phyloP scores from a whole-genome alignment of 2,329 filamentous ascomycete species.

The Claviceps africana region DNA sequence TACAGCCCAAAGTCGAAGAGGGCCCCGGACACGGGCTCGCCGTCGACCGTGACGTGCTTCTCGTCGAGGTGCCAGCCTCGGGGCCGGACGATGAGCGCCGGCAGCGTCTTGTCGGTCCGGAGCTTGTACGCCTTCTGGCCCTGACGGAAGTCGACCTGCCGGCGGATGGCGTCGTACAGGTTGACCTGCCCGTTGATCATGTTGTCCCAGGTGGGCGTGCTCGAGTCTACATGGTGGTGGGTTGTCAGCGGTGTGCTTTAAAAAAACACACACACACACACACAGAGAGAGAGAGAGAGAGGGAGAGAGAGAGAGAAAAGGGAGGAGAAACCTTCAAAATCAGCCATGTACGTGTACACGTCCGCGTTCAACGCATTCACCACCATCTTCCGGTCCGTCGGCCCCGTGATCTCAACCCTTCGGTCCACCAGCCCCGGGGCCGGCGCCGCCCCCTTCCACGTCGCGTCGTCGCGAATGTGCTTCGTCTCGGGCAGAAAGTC shows the following conservation, averaged over 20 bases:
- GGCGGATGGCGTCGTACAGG: constrained; percentile 88
- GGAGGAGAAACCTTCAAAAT: constrained; percentile 99
- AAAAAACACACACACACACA: too few species aligned
- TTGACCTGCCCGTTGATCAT: constrained; percentile 99
- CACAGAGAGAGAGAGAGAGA: too few species aligned
- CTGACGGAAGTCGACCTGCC: constrained; percentile 91
- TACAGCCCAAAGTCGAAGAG: constrained; percentile 97
- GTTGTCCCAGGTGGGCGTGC: constrained; percentile 94
- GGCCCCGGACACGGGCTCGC: constrained; percentile 80
- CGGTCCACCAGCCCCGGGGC: constrained; percentile 88
- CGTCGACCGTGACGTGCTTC: constrained; percentile 94
- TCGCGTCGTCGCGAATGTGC: constrained; percentile 84
- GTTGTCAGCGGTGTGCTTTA: too few species aligned
- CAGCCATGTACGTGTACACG: constrained; percentile 98
- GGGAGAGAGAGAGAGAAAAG: too few species aligned
- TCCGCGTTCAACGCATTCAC: constrained; percentile 92
- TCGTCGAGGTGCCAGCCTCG: constrained; percentile 97
- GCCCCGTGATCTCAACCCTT: constrained; percentile 91
- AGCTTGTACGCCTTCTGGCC: constrained; percentile 96
- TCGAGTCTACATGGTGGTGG: too few species aligned
- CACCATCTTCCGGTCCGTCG: constrained; percentile 97
- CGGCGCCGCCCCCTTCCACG: constrained; percentile 85
- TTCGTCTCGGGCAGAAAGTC: constrained; percentile 94
- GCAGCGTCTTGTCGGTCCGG: constrained; percentile 69
- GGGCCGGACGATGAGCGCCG: constrained; percentile 86